Percentiles rank a stretch among this genome's conserved stretches.
These are phyloP conservation scores for Dalbergia cochinchinensis DNA, from an alignment of 306 rosid species.

Conservation along the genomic window DNA sequence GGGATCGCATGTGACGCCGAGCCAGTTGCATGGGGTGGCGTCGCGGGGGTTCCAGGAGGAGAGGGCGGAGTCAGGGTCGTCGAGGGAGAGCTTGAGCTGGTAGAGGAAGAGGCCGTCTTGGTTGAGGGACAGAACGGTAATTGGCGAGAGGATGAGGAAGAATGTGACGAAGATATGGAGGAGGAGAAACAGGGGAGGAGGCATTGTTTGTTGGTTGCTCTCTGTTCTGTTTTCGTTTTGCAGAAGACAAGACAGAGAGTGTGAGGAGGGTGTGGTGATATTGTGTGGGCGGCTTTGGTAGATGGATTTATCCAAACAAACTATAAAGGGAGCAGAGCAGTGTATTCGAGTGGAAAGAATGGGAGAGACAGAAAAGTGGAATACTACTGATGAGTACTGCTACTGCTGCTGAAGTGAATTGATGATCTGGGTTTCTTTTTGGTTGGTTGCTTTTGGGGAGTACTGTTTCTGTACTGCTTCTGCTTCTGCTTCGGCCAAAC, in stretches of 20 bases:
- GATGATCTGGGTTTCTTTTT: neutral
- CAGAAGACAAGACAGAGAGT: conserved; percentile 2
- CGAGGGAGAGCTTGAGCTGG: conserved; percentile 61
- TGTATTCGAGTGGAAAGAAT: no score
- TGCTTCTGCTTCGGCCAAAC: neutral
- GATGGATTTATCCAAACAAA: neutral
- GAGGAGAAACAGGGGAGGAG: conserved; percentile 26
- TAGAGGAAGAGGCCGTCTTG: conserved; percentile 71
- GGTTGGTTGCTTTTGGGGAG: neutral
- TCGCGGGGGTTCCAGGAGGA: conserved; percentile 68
- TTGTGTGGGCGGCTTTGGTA: neutral
- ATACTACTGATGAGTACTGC: neutral
- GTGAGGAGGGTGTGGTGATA: neutral
- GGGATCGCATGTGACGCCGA: no score
- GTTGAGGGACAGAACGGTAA: conserved; percentile 49
- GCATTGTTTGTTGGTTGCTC: conserved; percentile 32
- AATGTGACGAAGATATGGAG: neutral
- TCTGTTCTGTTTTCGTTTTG: neutral
- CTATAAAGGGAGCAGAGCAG: neutral
- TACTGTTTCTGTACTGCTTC: no score
- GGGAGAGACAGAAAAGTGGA: neutral
- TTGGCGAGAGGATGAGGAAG: conserved; percentile 16
- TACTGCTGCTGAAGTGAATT: no score
- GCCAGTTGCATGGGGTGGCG: neutral
- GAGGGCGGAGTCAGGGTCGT: conserved; percentile 61